phyloP scores from a whole-genome alignment of 352 stramenopile genomes.

The Phytophthora nicotianae region DNA sequence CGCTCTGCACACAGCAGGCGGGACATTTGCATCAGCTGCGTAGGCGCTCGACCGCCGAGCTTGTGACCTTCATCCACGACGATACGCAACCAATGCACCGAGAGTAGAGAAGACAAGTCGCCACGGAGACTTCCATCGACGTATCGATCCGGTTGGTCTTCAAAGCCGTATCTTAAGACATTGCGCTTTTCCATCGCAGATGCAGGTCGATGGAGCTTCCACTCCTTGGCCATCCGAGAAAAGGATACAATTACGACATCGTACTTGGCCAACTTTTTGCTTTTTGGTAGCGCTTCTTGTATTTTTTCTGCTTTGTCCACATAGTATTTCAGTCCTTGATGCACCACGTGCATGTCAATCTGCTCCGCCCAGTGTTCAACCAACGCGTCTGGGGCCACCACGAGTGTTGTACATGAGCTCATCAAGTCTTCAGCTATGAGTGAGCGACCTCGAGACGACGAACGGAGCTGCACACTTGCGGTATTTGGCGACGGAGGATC shows the following conservation, averaged over 20 bases:
- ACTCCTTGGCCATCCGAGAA: constrained; percentile 58
- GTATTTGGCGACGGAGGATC: constrained; percentile 11
- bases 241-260: constrained; percentile 79
- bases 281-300: constrained; percentile 34
- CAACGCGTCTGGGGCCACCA: constrained; percentile 66
- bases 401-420: constrained; percentile 50
- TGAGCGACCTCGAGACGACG: constrained; percentile 3
- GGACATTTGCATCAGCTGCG: constrained; percentile 82
- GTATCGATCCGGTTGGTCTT: constrained; percentile 49
- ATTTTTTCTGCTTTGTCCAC: constrained; percentile 36
- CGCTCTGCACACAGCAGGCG: constrained; percentile 81
- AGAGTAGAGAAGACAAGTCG: constrained; percentile 51
- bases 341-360: constrained; percentile 51
- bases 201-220: constrained; percentile 55
- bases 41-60: constrained; percentile 64
- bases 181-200: constrained; percentile 51
- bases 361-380: constrained; percentile 79
- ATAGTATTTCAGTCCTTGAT: constrained; percentile 36
- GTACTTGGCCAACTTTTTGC: constrained; percentile 45
- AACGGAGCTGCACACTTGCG: constrained; percentile 18
- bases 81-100: constrained; percentile 82
- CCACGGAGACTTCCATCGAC: constrained; percentile 50
- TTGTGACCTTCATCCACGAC: constrained; percentile 96
- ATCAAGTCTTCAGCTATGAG: constrained; percentile 32
- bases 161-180: constrained; percentile 56